These are phyloP conservation scores for Malus sylvestris DNA, from an alignment of 306 rosid species.

Conservation along the genomic window DNA sequence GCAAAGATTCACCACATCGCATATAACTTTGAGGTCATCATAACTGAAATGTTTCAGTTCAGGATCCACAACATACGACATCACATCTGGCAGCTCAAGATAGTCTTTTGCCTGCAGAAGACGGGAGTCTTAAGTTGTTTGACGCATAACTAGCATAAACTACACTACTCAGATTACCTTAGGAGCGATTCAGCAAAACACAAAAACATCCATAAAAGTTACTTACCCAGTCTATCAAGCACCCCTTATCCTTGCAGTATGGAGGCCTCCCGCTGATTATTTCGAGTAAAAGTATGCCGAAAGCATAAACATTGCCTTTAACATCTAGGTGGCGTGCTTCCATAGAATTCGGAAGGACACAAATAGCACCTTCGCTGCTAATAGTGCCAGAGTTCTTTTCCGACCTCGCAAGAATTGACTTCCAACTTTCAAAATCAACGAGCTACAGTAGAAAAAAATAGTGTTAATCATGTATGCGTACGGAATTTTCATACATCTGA, in stretches of 20 bases:
- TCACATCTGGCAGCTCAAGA: constrained; percentile 66
- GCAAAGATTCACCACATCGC: constrained; percentile 74
- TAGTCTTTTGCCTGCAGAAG: constrained; percentile 77
- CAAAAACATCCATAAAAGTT: constrained; percentile 13
- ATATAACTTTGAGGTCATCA: constrained; percentile 74
- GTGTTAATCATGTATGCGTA: neutral
- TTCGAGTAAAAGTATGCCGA: constrained; percentile 81
- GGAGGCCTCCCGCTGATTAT: constrained; percentile 87
- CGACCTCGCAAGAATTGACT: constrained; percentile 80
- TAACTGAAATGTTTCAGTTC: constrained; percentile 59
- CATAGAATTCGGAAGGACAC: constrained; percentile 76
- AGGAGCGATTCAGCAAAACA: neutral
- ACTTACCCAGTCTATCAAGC: constrained; percentile 94
- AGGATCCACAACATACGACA: constrained; percentile 78
- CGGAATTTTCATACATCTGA: neutral
- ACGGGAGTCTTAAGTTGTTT: constrained; percentile 5
- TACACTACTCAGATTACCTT: neutral
- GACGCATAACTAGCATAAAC: neutral
- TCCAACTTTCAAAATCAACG: constrained; percentile 98
- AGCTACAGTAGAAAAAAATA: constrained; percentile 47
- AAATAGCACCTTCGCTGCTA: constrained; percentile 64
- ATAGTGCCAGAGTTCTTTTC: constrained; percentile 75
- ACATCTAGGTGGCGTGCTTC: constrained; percentile 83
- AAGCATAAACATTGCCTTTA: constrained; percentile 70
- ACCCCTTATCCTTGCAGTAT: constrained; percentile 64